A percentile compares a stretch with the other conserved stretches of the same genome.
These are phyloP conservation scores for Pythium aristosporum DNA, from an alignment of 352 stramenopile genomes.

Conservation along the genomic window DNA sequence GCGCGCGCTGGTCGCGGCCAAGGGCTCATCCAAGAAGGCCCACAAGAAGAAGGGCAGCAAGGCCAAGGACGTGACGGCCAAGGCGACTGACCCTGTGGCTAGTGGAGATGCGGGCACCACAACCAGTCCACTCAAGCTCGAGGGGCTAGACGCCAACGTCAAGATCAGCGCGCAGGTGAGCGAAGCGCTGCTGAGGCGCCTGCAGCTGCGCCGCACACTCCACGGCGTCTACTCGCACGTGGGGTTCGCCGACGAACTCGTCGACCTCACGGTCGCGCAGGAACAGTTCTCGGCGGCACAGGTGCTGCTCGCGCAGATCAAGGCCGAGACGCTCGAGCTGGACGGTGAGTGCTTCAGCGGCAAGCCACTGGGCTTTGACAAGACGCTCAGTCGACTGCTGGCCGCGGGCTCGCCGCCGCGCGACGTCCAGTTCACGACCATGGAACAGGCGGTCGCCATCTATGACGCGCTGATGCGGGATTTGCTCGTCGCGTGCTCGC, in stretches of 20 bases:
- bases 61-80: conserved; percentile 13
- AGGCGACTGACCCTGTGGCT: background rate
- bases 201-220: conserved; percentile 47
- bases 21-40: conserved; percentile 44
- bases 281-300: conserved; percentile 42
- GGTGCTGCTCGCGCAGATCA: conserved; percentile 42
- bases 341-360: conserved; percentile 66
- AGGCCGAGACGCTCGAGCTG: conserved; percentile 64
- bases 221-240: conserved; percentile 23
- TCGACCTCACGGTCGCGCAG: conserved; percentile 43
- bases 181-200: conserved; percentile 59
- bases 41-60: conserved; percentile 70
- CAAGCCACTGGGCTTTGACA: conserved; percentile 73
- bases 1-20: conserved; percentile 26
- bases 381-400: conserved; percentile 66
- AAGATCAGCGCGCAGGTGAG: conserved; percentile 53
- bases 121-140: conserved; percentile 17
- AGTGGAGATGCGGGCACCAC: background rate
- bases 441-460: conserved; percentile 48
- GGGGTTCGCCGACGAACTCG: conserved; percentile 42
- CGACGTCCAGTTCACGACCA: conserved; percentile 60
- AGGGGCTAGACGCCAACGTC: conserved; percentile 49
- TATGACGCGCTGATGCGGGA: conserved; percentile 58
- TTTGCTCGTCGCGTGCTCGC: conserved; percentile 56
- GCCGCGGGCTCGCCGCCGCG: conserved; percentile 68